Evolutionary conservation across 805 yeast genomes (phyloP), one percentile per base, ranked within the genome.

Genomic region (Ogataea nakhonphanomensis): DNA sequence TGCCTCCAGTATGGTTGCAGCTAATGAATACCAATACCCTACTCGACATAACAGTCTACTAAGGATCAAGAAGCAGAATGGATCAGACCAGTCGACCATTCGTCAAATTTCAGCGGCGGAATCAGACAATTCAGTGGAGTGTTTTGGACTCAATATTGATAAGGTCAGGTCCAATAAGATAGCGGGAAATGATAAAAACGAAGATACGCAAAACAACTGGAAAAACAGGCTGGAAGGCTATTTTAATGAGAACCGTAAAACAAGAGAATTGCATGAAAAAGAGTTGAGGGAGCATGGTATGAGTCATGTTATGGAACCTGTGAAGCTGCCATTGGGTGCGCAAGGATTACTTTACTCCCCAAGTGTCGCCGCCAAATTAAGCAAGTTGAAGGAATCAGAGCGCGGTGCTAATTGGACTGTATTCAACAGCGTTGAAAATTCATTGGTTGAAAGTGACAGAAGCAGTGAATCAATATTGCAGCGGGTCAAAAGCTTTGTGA

Each of bases 321-420:
- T 25, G 11, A 21, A 25, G 12, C 24, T 35, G 4, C 45, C 50
- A 30, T 35, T 51, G 13, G 44, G 26, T 11, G 23, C 33, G 15
- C 37, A 39, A 13, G 53, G 55, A 2, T 30, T 53, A 5, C 30
- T 51, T 3, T 48, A 44, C 20, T 56, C 61, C 10, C 55, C 58
- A 4, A 55, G 59, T 36, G 47, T 51, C 6, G 35, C 41, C 10
- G 46, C 45, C n/a, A 49, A 45, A 12, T 28, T 58, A 25, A 26
- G 22, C 28, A 27, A 30, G 25, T 23, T 36, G 36, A 41, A 29
- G 27, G 45, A 15, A 3, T 25, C 15, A n/a, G 39, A 32, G 9
- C 39, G 21, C 8, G 45, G 35, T 2, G 35, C 26, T 13, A 50
- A 55, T 27, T 55, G 56, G 54, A 32, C 37, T 1, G 13, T 25